Conservation (phyloP, 768 basidiomycete species). For the Atractiella rhizophila region DNA sequence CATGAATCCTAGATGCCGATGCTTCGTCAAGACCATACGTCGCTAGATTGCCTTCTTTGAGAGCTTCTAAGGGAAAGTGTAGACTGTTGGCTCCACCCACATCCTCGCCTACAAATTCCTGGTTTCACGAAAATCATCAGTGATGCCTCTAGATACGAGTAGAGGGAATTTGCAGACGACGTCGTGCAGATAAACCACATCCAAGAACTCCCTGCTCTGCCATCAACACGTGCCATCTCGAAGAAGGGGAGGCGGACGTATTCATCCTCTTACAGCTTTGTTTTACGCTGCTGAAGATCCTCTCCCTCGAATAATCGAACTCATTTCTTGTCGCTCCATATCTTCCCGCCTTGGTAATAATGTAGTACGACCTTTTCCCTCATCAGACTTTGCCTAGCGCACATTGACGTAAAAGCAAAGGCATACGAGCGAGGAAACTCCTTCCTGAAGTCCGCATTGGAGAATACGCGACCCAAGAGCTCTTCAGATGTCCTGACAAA, state of each 20-base stretch:
- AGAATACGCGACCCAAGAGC: too few species aligned
- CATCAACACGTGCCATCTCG: too few species aligned
- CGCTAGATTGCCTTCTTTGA: conserved; percentile 25
- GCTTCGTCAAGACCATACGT: conserved; percentile 42
- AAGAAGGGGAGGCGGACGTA: conserved; percentile 19
- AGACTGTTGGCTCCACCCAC: conserved; percentile 17
- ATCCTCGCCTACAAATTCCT: conserved; percentile 33
- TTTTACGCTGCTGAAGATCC: conserved; percentile 39
- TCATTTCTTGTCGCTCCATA: conserved; percentile 30
- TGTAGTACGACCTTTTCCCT: conserved; percentile 19
- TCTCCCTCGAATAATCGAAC: conserved; percentile 49
- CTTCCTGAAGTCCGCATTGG: too few species aligned
- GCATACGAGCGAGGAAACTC: too few species aligned
- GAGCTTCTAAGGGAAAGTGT: conserved; percentile 1
- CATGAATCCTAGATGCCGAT: conserved; percentile 33
- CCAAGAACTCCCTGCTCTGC: not conserved
- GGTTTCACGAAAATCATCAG: too few species aligned
- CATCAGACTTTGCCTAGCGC: too few species aligned
- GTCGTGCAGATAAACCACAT: conserved; percentile 52
- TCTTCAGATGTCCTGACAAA: too few species aligned
- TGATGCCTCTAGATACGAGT: too few species aligned
- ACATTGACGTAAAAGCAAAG: too few species aligned
- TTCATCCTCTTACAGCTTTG: conserved; percentile 43
- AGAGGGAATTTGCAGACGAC: too few species aligned
- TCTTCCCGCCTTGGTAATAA: conserved; percentile 61